These are phyloP conservation scores for Aspergillus taichungensis DNA, from an alignment of 495 filamentous ascomycete genomes.

Conservation along the genomic window DNA sequence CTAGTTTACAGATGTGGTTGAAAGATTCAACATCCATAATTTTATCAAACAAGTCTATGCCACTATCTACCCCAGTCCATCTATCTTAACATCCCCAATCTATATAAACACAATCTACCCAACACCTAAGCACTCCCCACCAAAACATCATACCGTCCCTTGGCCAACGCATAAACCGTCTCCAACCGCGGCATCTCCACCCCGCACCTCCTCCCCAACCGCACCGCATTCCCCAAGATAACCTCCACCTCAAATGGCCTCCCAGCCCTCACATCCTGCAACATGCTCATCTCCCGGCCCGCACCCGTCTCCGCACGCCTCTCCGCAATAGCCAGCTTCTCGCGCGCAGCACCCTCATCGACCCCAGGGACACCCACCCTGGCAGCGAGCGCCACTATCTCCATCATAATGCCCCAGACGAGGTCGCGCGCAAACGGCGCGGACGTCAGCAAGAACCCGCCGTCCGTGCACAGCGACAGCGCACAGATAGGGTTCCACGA, in stretches of 20 bases:
- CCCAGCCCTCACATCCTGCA: conserved; percentile 31
- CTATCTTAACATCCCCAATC: too few species aligned
- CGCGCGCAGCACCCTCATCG: conserved; percentile 24
- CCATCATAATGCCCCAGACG: conserved; percentile 38
- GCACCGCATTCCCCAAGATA: conserved; percentile 43
- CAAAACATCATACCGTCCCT: conserved; percentile 9
- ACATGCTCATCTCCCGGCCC: conserved; percentile 36
- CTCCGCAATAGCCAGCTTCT: conserved; percentile 27
- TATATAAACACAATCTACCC: too few species aligned
- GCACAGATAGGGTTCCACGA: conserved; percentile 47
- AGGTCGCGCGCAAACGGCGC: conserved; percentile 21
- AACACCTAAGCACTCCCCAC: not conserved
- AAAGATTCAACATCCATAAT: too few species aligned
- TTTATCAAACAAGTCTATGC: too few species aligned
- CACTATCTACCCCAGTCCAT: too few species aligned
- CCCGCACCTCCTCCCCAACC: conserved; percentile 29
- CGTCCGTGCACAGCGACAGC: conserved; percentile 35
- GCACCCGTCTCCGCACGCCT: conserved; percentile 21
- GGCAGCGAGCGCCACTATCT: conserved; percentile 38
- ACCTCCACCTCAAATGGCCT: conserved; percentile 42
- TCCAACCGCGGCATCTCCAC: conserved; percentile 35
- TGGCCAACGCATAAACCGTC: conserved; percentile 14
- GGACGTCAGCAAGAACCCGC: conserved; percentile 30
- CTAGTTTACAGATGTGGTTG: too few species aligned
- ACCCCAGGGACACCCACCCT: conserved; percentile 33